A percentile compares a stretch with the other conserved stretches of the same genome.
These are phyloP conservation scores for Rhodomyrtus tomentosa DNA, from an alignment of 345 rosid species.

Conservation along the genomic window DNA sequence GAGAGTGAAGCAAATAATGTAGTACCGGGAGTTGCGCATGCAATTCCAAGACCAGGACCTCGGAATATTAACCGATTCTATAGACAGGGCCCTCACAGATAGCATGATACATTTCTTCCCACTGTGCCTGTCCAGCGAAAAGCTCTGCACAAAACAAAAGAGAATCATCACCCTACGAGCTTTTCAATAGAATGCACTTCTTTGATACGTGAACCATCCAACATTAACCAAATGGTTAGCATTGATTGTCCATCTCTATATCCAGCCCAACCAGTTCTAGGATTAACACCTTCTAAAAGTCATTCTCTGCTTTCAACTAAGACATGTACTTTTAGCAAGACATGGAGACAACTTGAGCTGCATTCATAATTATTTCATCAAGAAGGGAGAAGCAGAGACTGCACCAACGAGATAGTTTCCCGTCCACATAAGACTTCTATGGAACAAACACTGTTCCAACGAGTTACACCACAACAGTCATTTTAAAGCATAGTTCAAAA, in stretches of 20 bases:
- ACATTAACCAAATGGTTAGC: neutral
- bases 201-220: neutral
- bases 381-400: too few species aligned
- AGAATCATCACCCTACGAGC: neutral
- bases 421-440: neutral
- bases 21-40: neutral
- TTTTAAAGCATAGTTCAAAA: neutral
- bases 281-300: neutral
- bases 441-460: neutral
- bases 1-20: neutral
- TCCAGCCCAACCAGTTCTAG: neutral
- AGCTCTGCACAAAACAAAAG: conserved; percentile 6
- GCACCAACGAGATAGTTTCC: neutral
- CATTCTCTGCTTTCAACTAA: neutral
- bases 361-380: too few species aligned
- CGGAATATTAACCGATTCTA: conserved; percentile 15
- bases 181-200: neutral
- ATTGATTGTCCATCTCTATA: neutral
- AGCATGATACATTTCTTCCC: conserved; percentile 27
- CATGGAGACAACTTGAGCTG: too few species aligned
- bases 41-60: neutral
- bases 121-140: conserved; percentile 6
- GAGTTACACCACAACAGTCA: neutral
- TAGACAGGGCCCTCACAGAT: conserved; percentile 13
- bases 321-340: neutral